Evolutionary conservation across 192 early-diverging fungal genomes (phyloP), one percentile per base, ranked within the genome.

Genomic region (Phycomyces nitens): DNA sequence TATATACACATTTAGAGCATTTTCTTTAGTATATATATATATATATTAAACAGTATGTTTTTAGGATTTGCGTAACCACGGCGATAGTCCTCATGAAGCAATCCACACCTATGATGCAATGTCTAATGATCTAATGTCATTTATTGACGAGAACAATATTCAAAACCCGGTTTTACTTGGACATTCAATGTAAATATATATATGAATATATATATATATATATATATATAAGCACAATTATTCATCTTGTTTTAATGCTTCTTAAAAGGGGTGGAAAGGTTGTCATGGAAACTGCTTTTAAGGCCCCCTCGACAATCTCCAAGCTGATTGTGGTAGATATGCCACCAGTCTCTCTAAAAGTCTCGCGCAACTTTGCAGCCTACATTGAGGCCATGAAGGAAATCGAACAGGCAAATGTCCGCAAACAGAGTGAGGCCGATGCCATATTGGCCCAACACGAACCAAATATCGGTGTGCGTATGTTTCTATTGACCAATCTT

Each of bases 401-500:
- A 11, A 79, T 89, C 16, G 86, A 90, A 38, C 10, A 51, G 1
- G 57, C 67, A 0, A 53, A 78, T 22, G 62, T 84, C 0, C 66
- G 69, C 18, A 83, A 79, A 52, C 85, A 86, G 34, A 84, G 76
- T 43, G 71, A 80, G 18, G 88, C 87, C 0, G 88, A 92, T 60
- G 39, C 56, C 9, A 75, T 89, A 38, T 68, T 92, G 68, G 56
- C 68, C 39, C 63, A 80, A 29, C 52, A 68, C 6, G 84, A 83
- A 58, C 60, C 74, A 0, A 80, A 90, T 55, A 3, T 84, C 0
- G 69, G 70, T 23, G 76, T 91, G 8, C 83, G 89, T 0, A 88
- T 90, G 62, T 98, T 98, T 69, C 68, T 98, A 68, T 76, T 95
- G 27, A 98, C 96, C 9, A 98, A 98, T 71, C 82, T 97, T 67